A percentile compares a stretch with the other conserved stretches of the same genome.
Conservation (phyloP, 2,329 filamentous ascomycete genomes). For the Zopfia rhizophila region DNA sequence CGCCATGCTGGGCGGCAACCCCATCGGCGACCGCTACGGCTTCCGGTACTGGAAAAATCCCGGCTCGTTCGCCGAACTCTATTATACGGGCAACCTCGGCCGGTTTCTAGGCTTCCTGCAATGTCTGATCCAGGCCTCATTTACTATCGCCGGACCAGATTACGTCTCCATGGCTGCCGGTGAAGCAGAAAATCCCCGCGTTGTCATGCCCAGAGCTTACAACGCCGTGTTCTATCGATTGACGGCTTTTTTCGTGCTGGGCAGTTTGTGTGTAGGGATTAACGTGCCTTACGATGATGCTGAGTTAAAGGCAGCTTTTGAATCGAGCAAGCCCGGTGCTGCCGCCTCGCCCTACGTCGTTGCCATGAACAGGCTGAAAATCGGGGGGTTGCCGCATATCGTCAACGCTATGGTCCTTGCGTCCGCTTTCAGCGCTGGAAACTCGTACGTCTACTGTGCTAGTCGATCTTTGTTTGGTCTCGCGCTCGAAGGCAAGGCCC, state of each 20-base stretch:
- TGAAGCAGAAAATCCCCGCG: slow-evolving; percentile 58
- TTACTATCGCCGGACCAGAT: slow-evolving; percentile 60
- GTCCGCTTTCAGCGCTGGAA: slow-evolving; percentile 66
- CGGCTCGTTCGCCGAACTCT: slow-evolving; percentile 73
- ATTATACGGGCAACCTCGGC: slow-evolving; percentile 75
- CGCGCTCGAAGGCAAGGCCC: slow-evolving; percentile 65
- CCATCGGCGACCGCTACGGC: slow-evolving; percentile 62
- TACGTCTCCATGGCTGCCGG: slow-evolving; percentile 62
- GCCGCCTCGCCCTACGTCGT: slow-evolving; percentile 74
- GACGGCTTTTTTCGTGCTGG: slow-evolving; percentile 79
- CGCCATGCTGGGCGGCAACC: slow-evolving; percentile 85
- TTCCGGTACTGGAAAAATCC: slow-evolving; percentile 66
- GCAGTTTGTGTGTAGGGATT: slow-evolving; percentile 74
- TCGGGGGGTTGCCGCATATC: slow-evolving; percentile 66
- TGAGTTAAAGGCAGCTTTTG: slow-evolving; percentile 70
- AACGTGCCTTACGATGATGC: slow-evolving; percentile 76
- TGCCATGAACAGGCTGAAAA: slow-evolving; percentile 65
- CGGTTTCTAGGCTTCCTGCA: slow-evolving; percentile 79
- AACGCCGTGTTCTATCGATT: slow-evolving; percentile 84
- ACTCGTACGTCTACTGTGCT: slow-evolving; percentile 66
- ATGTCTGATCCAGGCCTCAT: slow-evolving; percentile 72
- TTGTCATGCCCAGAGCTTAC: slow-evolving; percentile 74
- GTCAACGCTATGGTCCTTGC: slow-evolving; percentile 68
- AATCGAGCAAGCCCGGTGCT: slow-evolving; percentile 69
- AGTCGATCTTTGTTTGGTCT: slow-evolving; percentile 65